A percentile compares a stretch with the other conserved stretches of the same genome.
Conservation (phyloP, 2,329 filamentous ascomycete genomes). For the Stemphylium lycopersici region DNA sequence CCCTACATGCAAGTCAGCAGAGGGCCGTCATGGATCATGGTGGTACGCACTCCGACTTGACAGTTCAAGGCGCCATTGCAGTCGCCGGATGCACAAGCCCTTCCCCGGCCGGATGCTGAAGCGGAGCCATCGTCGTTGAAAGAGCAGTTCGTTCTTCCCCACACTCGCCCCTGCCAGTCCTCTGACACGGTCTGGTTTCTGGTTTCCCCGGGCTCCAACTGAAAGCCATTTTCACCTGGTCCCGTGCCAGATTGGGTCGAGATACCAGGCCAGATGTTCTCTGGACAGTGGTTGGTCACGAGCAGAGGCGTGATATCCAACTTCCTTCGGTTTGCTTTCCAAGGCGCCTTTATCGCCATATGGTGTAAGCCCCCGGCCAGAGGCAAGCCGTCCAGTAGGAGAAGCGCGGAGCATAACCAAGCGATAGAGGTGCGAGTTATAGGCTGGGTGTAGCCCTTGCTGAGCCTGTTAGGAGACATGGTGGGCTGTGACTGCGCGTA, state of each 20-base stretch:
- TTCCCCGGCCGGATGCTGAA: conserved; percentile 54
- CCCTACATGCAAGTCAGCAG: conserved; percentile 58
- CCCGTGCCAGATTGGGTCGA: conserved; percentile 74
- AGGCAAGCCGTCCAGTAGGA: conserved; percentile 29
- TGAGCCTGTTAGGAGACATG: conserved; percentile 24
- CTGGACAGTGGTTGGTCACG: conserved; percentile 73
- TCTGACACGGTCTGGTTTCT: conserved; percentile 68
- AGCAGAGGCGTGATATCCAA: conserved; percentile 60
- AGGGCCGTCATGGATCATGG: background rate
- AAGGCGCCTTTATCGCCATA: conserved; percentile 40
- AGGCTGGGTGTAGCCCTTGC: conserved; percentile 11
- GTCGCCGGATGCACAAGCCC: conserved; percentile 75
- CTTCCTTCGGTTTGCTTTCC: conserved; percentile 38
- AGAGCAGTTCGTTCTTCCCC: conserved; percentile 84
- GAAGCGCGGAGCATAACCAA: conserved; percentile 31
- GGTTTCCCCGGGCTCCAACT: conserved; percentile 64
- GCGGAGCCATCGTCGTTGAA: conserved; percentile 69
- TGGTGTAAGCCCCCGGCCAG: conserved; percentile 40
- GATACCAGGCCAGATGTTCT: conserved; percentile 78
- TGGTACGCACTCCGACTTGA: conserved; percentile 65
- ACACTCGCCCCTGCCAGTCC: conserved; percentile 81
- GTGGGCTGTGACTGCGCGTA: conserved; percentile 18
- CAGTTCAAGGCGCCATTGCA: conserved; percentile 75
- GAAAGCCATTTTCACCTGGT: conserved; percentile 71
- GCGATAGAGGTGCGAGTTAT: conserved; percentile 16